phyloP scores from a whole-genome alignment of 768 basidiomycete species.

The Boletellus emodensis region DNA sequence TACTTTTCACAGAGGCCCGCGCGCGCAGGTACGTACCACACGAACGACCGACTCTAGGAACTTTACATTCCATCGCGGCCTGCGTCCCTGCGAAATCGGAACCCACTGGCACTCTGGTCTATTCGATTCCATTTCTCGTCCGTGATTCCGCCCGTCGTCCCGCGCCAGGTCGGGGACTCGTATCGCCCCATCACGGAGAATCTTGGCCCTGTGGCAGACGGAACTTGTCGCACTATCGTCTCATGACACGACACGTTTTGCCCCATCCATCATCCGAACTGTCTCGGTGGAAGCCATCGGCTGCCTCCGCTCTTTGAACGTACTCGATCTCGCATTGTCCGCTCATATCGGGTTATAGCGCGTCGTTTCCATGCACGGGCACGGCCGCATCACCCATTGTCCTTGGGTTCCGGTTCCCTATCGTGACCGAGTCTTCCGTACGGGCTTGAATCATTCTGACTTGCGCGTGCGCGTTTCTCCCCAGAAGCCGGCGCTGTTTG shows the following conservation, averaged over 20 bases:
- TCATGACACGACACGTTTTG: slow-evolving; percentile 5
- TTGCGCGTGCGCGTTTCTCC: too few relatives aligned
- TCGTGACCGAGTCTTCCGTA: slow-evolving; percentile 11
- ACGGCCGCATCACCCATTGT: slow-evolving; percentile 9
- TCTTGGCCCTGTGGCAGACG: slow-evolving; percentile 1
- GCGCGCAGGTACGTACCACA: not conserved
- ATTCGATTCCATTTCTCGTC: not conserved
- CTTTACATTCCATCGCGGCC: slow-evolving; percentile 8
- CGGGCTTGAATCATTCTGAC: slow-evolving; percentile 1
- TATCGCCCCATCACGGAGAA: slow-evolving; percentile 8
- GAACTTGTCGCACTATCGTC: slow-evolving; percentile 6
- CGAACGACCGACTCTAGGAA: too few relatives aligned
- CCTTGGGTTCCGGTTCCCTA: not conserved
- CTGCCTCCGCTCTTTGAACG: slow-evolving; percentile 10
- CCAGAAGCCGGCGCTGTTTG: not conserved
- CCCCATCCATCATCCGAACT: not conserved
- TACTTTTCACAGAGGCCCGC: not conserved
- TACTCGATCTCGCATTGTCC: slow-evolving; percentile 23
- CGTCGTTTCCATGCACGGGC: slow-evolving; percentile 5
- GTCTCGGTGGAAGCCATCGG: not conserved
- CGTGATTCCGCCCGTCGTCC: too few relatives aligned
- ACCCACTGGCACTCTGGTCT: not conserved
- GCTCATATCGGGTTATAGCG: slow-evolving; percentile 20
- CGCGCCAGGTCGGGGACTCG: too few relatives aligned
- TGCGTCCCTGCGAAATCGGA: not conserved